These are phyloP conservation scores for Salvia sclarea DNA, from an alignment of 305 asterid genomes.

Conservation along the genomic window DNA sequence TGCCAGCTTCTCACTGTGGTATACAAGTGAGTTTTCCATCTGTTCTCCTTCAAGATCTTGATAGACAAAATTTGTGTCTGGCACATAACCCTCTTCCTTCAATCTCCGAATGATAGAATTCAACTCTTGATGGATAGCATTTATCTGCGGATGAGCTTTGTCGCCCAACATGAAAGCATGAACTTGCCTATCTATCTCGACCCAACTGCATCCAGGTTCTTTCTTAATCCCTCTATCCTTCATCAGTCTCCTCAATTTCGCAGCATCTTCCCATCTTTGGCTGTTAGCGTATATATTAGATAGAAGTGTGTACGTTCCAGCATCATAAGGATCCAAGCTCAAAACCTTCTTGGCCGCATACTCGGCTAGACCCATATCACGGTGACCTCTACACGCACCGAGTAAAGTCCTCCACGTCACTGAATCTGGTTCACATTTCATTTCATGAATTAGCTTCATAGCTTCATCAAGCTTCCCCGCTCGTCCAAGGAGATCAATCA, in stretches of 20 bases:
- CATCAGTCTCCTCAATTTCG: conserved; percentile 56
- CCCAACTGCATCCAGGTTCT: conserved; percentile 91
- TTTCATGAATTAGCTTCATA: conserved; percentile 51
- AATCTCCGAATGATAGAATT: conserved; percentile 48
- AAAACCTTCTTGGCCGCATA: conserved; percentile 63
- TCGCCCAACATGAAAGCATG: conserved; percentile 75
- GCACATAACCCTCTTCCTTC: conserved; percentile 67
- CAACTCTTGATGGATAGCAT: conserved; percentile 49
- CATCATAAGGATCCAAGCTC: conserved; percentile 66
- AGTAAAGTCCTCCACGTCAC: conserved; percentile 81
- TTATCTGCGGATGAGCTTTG: conserved; percentile 57
- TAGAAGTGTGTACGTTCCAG: conserved; percentile 61
- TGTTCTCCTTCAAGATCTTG: conserved; percentile 87
- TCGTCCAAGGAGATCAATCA: conserved; percentile 84
- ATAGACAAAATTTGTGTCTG: conserved; percentile 77
- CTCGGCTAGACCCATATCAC: conserved; percentile 64
- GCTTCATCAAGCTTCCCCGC: conserved; percentile 82
- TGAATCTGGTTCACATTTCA: conserved; percentile 69
- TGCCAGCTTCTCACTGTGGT: conserved; percentile 49
- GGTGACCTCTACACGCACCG: conserved; percentile 70
- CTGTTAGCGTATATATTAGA: conserved; percentile 72
- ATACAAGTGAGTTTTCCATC: conserved; percentile 67
- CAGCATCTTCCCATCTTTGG: conserved; percentile 66
- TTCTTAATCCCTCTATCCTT: conserved; percentile 58
- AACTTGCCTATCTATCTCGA: conserved; percentile 58